Base-by-base conservation (phyloP, 257 asterid genomes). In the Asclepias syriaca region DNA sequence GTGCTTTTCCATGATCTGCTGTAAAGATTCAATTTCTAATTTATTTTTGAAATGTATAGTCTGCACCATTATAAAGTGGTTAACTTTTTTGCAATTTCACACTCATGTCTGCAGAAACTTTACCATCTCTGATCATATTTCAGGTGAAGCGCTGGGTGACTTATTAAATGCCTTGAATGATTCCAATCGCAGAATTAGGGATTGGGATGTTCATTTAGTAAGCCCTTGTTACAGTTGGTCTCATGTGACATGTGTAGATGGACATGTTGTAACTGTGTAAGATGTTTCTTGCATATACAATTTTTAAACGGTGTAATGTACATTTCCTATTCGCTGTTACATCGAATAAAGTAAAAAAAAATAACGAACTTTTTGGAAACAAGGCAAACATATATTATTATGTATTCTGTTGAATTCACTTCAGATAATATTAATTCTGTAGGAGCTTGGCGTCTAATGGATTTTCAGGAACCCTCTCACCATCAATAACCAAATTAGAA, bases 141-240 rank as follows among this genome's bases (percentile, higher is more conserved):
- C 89, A 93, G 98, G 97, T 78, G 87, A 83, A 69, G 93, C 93
- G 66, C 78, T 93, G 74, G 63, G 86, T 55, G 90, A 87, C 73
- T 72, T 93, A 67, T 73, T 80, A 68, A 71, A 67, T 49, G 86
- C 84, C 68, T 85, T 93, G 68, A 85, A 90, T 65, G 97, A 90
- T 80, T 81, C 98, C 19, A 72, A 80, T 67, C 70, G 80, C 68
- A 83, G 73, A 72, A 78, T 90, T 56, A 72, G 21, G 8, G 87
- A 87, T 75, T 93, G 98, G 98, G 81, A 90, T 65, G 16, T 13
- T 69, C 34, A 72, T 81, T 81, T 89, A 43, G 98, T 93, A 49
- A 87, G 94, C 85, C 98, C 98, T 39, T 93, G 98, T 80, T 77
- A 73, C 82, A 93, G 97, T 73, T 93, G 97, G 97, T 84, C 96